phyloP scores from a whole-genome alignment of 1,284 basidiomycete genomes.

The Cryptococcus floricola region DNA sequence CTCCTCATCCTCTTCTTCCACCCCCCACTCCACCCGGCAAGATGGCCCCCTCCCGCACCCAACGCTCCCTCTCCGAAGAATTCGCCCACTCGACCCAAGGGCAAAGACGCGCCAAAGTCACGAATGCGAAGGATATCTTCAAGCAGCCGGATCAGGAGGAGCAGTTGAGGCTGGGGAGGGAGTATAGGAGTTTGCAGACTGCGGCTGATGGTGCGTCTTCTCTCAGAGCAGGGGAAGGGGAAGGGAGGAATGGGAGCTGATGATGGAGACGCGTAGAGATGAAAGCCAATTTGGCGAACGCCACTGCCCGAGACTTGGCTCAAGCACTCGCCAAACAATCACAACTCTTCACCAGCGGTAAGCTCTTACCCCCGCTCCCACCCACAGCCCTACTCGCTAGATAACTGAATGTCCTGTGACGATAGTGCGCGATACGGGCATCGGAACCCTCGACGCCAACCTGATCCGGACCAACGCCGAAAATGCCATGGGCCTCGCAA shows the following conservation, averaged over 20 bases:
- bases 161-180: conserved; percentile 17
- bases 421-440: conserved; percentile 32
- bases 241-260: not conserved
- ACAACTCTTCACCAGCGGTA: conserved; percentile 26
- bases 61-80: not conserved
- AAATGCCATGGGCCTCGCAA: conserved; percentile 31
- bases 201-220: conserved; percentile 31
- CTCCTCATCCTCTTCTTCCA: no score
- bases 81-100: not conserved
- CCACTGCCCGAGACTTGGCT: conserved; percentile 19
- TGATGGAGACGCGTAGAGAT: conserved; percentile 18
- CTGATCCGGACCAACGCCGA: conserved; percentile 31
- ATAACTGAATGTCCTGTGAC: not conserved
- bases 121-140: conserved; percentile 27
- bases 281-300: conserved; percentile 31
- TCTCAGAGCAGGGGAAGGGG: not conserved
- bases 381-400: not conserved
- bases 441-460: conserved; percentile 48
- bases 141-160: conserved; percentile 21
- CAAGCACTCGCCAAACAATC: conserved; percentile 15
- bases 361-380: not conserved
- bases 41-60: no score
- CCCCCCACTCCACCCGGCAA: no score
- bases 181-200: conserved; percentile 29
- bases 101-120: conserved; percentile 10